phyloP scores from a whole-genome alignment of 2,329 filamentous ascomycete species.

The Thielaviopsis punctulata region DNA sequence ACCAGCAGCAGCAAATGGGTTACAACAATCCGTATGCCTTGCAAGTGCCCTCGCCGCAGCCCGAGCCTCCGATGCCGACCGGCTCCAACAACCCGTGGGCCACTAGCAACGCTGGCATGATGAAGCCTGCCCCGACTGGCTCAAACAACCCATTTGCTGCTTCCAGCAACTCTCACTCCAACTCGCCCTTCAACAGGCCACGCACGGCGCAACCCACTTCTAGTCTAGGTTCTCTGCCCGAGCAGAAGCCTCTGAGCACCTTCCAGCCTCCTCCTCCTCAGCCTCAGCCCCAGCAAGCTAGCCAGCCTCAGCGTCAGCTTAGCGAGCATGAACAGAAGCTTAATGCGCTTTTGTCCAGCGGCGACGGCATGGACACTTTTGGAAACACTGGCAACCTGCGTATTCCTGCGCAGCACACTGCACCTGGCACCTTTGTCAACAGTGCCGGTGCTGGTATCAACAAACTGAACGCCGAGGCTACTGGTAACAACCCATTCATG shows the following conservation, averaged over 20 bases:
- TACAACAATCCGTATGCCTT: slow-evolving; percentile 40
- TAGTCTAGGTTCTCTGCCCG: slow-evolving; percentile 57
- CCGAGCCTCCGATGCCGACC: slow-evolving; percentile 49
- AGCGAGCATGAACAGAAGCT: slow-evolving; percentile 56
- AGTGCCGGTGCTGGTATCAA: slow-evolving; percentile 71
- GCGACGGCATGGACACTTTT: slow-evolving; percentile 92
- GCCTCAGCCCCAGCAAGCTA: slow-evolving; percentile 18
- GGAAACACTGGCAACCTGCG: slow-evolving; percentile 93
- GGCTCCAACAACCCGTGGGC: slow-evolving; percentile 95
- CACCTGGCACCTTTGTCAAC: slow-evolving; percentile 91
- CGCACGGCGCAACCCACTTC: slow-evolving; percentile 43
- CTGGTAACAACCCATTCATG: slow-evolving; percentile 80
- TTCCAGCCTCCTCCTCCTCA: slow-evolving; percentile 33
- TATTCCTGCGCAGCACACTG: slow-evolving; percentile 91
- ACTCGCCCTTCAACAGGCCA: slow-evolving; percentile 35
- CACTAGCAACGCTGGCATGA: slow-evolving; percentile 36
- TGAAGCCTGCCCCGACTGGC: slow-evolving; percentile 75
- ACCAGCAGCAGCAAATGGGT: slow-evolving; percentile 21
- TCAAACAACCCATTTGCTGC: slow-evolving; percentile 94
- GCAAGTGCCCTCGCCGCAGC: slow-evolving; percentile 25
- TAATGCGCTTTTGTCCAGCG: slow-evolving; percentile 68
- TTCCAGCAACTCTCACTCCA: slow-evolving; percentile 23
- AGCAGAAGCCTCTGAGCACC: slow-evolving; percentile 59
- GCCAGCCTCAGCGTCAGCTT: slow-evolving; percentile 39
- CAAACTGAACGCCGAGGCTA: slow-evolving; percentile 51